Conservation (phyloP, 495 filamentous ascomycete species). For the Neurospora sp. region DNA sequence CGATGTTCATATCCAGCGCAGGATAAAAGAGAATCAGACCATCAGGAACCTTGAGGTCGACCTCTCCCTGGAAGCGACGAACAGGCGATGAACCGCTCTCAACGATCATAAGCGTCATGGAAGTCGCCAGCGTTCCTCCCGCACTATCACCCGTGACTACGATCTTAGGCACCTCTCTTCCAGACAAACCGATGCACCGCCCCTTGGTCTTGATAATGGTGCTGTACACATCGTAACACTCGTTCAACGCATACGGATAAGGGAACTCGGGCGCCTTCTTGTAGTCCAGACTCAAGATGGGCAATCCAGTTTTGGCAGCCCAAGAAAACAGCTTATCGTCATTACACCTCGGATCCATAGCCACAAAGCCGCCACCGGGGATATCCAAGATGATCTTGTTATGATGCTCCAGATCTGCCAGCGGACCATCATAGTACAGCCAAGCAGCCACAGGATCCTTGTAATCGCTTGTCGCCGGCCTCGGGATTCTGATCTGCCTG, state of each 20-base stretch:
- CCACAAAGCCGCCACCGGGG: conserved; percentile 90
- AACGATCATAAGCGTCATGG: conserved; percentile 76
- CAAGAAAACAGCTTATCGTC: conserved; percentile 89
- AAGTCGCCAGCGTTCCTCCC: conserved; percentile 80
- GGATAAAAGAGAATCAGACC: conserved; percentile 85
- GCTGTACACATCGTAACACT: conserved; percentile 91
- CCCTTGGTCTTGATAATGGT: conserved; percentile 67
- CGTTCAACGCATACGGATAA: conserved; percentile 90
- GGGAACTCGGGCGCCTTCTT: conserved; percentile 90
- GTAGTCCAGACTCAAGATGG: conserved; percentile 86
- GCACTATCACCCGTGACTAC: conserved; percentile 87
- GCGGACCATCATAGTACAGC: conserved; percentile 88
- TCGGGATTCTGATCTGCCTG: conserved; percentile 70
- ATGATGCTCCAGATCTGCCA: conserved; percentile 66
- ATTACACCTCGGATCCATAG: conserved; percentile 83
- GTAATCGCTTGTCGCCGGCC: conserved; percentile 69
- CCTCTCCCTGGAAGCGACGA: conserved; percentile 47
- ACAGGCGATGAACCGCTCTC: conserved; percentile 53
- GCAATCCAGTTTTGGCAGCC: conserved; percentile 75
- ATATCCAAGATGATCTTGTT: conserved; percentile 80
- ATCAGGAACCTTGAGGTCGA: conserved; percentile 61
- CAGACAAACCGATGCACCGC: conserved; percentile 75
- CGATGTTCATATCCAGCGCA: conserved; percentile 85
- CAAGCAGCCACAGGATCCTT: conserved; percentile 74
- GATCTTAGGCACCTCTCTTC: conserved; percentile 57